Conservation (phyloP, 2,329 filamentous ascomycete species). For the Didymella pinodella region DNA sequence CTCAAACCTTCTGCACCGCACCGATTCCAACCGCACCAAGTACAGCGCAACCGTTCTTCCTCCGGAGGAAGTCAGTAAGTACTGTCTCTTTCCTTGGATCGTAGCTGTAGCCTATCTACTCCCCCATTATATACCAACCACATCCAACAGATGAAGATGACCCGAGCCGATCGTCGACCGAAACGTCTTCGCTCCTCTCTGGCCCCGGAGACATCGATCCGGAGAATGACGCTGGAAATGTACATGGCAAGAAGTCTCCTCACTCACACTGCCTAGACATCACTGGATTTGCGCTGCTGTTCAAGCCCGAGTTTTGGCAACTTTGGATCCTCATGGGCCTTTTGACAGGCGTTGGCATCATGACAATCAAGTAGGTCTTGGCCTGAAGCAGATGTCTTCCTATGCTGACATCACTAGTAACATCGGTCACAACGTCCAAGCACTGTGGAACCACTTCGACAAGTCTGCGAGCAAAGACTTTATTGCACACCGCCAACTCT, state of each 20-base stretch:
- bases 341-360: conserved; percentile 90
- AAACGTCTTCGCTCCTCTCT: conserved; percentile 83
- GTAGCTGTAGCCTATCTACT: conserved; percentile 19
- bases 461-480: conserved; percentile 74
- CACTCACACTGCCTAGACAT: conserved; percentile 88
- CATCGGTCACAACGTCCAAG: conserved; percentile 88
- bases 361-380: conserved; percentile 92
- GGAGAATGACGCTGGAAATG: conserved; percentile 58
- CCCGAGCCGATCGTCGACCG: conserved; percentile 63
- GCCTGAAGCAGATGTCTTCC: not conserved
- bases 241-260: conserved; percentile 66
- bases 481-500: conserved; percentile 80
- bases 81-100: conserved; percentile 21
- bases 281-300: conserved; percentile 78
- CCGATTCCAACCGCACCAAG: conserved; percentile 58
- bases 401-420: conserved; percentile 66
- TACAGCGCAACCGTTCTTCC: conserved; percentile 48
- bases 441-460: conserved; percentile 88
- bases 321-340: conserved; percentile 86
- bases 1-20: conserved; percentile 57
- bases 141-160: conserved; percentile 47
- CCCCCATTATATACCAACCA: conserved; percentile 45
- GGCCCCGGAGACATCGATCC: conserved; percentile 62
- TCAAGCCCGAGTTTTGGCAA: conserved; percentile 85
- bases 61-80: conserved; percentile 71